A percentile compares a stretch with the other conserved stretches of the same genome.
Evolutionary conservation across 331 rosid species (phyloP).

Genomic region (Malus hybrid): DNA sequence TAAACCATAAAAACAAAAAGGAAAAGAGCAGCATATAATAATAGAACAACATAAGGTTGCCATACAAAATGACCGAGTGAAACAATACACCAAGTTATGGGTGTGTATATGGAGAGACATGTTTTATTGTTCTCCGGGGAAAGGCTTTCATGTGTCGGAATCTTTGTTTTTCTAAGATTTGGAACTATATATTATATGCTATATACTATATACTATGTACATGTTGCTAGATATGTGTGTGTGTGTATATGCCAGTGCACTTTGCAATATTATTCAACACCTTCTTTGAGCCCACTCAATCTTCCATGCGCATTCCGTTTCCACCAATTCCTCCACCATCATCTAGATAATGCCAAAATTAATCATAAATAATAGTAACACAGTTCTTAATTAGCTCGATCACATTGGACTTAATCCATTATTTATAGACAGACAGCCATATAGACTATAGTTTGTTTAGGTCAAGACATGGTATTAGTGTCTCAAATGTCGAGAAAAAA

Average conservation of each 20-base stretch:
- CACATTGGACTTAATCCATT: no score
- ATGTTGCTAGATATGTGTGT: not conserved
- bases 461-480: not conserved
- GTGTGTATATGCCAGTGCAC: not conserved
- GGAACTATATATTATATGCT: not conserved
- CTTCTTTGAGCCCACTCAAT: not conserved
- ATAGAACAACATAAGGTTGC: not conserved
- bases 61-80: not conserved
- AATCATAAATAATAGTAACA: not conserved
- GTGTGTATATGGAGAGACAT: slow-evolving; percentile 3
- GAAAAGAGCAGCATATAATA: not conserved
- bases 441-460: no score
- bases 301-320: not conserved
- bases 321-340: not conserved
- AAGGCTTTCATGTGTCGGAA: slow-evolving; percentile 3
- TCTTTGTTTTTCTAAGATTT: not conserved
- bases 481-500: not conserved
- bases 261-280: not conserved
- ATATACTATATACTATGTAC: no score
- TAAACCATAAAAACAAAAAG: not conserved
- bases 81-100: not conserved
- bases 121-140: slow-evolving; percentile 9
- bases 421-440: no score
- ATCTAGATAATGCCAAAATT: not conserved
- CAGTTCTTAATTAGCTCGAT: not conserved